Evolutionary conservation across 129 eudicot species (phyloP).

Genomic region (Pulicaria dysenterica): DNA sequence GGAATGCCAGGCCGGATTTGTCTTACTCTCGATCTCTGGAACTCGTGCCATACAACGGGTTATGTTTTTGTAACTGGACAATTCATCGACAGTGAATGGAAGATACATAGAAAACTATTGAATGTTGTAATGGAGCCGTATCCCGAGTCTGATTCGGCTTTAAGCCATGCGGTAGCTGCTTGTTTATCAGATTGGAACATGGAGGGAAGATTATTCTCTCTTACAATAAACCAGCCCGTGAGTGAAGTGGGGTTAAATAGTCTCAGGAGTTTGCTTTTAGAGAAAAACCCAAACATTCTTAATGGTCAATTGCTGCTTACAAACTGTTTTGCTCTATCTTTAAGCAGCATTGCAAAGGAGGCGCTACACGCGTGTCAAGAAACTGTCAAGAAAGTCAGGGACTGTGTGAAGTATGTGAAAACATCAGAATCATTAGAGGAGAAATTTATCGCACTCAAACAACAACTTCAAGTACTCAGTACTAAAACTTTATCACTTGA

Average conservation of each 20-base stretch:
- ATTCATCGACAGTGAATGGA: slow-evolving; percentile 90
- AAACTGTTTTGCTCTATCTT: slow-evolving; percentile 72
- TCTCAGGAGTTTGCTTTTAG: slow-evolving; percentile 70
- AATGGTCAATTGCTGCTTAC: slow-evolving; percentile 74
- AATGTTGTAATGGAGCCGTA: slow-evolving; percentile 89
- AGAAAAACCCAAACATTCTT: slow-evolving; percentile 65
- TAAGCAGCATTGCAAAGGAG: slow-evolving; percentile 62
- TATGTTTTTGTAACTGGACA: slow-evolving; percentile 80
- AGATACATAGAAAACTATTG: slow-evolving; percentile 66
- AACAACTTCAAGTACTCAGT: slow-evolving; percentile 86
- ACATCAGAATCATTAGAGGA: slow-evolving; percentile 83
- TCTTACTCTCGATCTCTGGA: slow-evolving; percentile 78
- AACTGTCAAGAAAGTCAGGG: slow-evolving; percentile 70
- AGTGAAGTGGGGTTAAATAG: slow-evolving; percentile 61
- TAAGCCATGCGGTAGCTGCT: slow-evolving; percentile 84
- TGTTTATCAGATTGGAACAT: slow-evolving; percentile 87
- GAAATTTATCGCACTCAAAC: slow-evolving; percentile 71
- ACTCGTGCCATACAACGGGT: slow-evolving; percentile 62
- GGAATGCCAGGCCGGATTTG: slow-evolving; percentile 77
- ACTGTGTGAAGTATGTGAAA: slow-evolving; percentile 87
- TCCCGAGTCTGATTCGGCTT: slow-evolving; percentile 83
- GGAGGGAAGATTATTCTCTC: slow-evolving; percentile 70
- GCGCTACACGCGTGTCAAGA: slow-evolving; percentile 51
- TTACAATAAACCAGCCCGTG: slow-evolving; percentile 64
- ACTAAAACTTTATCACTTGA: slow-evolving; percentile 65